phyloP scores from a whole-genome alignment of 1,284 basidiomycete genomes.

The Gymnopus androsaceus region DNA sequence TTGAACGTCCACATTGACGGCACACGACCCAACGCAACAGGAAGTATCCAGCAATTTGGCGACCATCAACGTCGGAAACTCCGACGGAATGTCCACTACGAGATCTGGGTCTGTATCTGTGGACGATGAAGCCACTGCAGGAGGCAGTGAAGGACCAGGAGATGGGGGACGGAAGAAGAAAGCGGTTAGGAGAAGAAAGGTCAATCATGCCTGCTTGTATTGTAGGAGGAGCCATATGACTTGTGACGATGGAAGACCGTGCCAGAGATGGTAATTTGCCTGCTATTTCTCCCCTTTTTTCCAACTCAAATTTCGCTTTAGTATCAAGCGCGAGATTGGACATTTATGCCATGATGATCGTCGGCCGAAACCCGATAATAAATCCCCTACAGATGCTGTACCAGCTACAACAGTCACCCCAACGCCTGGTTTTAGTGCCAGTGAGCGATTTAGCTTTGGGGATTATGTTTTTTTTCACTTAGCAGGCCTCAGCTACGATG shows the following conservation, averaged over 20 bases:
- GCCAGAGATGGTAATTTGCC: slow-evolving; percentile 80
- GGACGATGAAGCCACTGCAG: slow-evolving; percentile 5
- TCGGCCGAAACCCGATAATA: slow-evolving; percentile 54
- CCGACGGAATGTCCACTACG: not conserved
- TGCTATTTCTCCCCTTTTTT: not conserved
- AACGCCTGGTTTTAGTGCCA: slow-evolving; percentile 36
- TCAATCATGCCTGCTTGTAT: slow-evolving; percentile 92
- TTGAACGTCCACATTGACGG: not conserved
- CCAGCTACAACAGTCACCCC: slow-evolving; percentile 22
- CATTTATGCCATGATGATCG: slow-evolving; percentile 89
- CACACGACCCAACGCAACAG: not conserved
- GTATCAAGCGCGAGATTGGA: slow-evolving; percentile 90
- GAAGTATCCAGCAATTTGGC: not conserved
- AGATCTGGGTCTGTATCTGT: slow-evolving; percentile 6
- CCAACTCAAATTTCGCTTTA: slow-evolving; percentile 12
- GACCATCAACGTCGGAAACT: not conserved
- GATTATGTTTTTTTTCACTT: slow-evolving; percentile 11
- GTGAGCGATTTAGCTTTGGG: slow-evolving; percentile 24
- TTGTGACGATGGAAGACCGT: slow-evolving; percentile 87
- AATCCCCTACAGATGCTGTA: slow-evolving; percentile 30
- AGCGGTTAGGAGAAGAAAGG: slow-evolving; percentile 71
- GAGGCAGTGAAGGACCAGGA: slow-evolving; percentile 6
- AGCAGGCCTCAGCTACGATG: not conserved
- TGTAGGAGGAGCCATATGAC: slow-evolving; percentile 94
- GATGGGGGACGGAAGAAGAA: slow-evolving; percentile 56